A percentile compares a stretch with the other conserved stretches of the same genome.
phyloP scores from a whole-genome alignment of 805 yeast species.

The Naumovozyma baii region DNA sequence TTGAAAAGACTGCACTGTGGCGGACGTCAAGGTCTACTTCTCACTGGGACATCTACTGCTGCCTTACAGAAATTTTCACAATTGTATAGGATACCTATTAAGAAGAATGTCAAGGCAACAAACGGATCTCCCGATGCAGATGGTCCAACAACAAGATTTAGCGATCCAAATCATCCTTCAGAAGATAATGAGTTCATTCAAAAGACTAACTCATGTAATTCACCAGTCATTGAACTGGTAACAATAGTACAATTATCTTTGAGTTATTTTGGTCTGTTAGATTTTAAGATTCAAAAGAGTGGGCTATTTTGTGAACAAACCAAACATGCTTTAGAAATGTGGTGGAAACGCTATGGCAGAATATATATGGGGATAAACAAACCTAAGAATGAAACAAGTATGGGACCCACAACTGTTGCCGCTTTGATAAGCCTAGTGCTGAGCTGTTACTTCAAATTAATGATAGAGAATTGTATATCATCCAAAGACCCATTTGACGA shows the following conservation, averaged over 20 bases:
- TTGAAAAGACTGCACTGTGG: slow-evolving; percentile 71
- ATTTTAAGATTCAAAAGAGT: slow-evolving; percentile 56
- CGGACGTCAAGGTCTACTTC: slow-evolving; percentile 70
- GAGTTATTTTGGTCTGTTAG: slow-evolving; percentile 66
- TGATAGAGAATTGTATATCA: slow-evolving; percentile 49
- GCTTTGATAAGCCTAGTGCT: slow-evolving; percentile 72
- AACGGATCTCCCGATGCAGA: background rate
- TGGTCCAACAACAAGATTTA: background rate
- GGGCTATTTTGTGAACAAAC: slow-evolving; percentile 79
- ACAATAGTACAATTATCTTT: slow-evolving; percentile 65
- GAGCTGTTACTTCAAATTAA: slow-evolving; percentile 55
- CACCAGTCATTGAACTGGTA: slow-evolving; percentile 67
- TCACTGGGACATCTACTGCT: slow-evolving; percentile 66
- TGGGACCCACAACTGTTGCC: slow-evolving; percentile 62
- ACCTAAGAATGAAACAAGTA: slow-evolving; percentile 38
- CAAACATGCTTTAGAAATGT: slow-evolving; percentile 53
- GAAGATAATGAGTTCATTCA: background rate
- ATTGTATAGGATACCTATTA: slow-evolving; percentile 48
- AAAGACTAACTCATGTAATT: slow-evolving; percentile 17
- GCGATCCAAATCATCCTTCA: background rate
- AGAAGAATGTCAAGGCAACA: slow-evolving; percentile 1
- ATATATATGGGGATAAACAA: slow-evolving; percentile 21
- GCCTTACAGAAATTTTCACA: slow-evolving; percentile 74
- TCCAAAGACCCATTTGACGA: slow-evolving; percentile 78
- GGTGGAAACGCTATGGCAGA: slow-evolving; percentile 76